Percentiles rank a stretch among this genome's conserved stretches.
These are phyloP conservation scores for Suhomyces wounanorum DNA, from an alignment of 1,139 yeast species.

Conservation along the genomic window DNA sequence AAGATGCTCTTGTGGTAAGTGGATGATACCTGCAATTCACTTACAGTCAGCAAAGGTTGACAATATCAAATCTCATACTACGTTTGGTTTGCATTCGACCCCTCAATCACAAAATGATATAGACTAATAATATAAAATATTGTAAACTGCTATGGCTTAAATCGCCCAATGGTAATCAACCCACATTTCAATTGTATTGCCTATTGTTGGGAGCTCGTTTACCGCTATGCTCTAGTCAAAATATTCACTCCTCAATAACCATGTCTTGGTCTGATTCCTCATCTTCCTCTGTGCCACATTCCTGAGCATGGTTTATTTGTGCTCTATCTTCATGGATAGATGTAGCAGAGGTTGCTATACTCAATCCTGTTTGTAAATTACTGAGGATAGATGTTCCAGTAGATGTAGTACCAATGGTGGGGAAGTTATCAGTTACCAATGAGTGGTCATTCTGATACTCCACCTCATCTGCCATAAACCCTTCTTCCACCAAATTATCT, in stretches of 20 bases:
- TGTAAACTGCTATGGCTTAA: background rate
- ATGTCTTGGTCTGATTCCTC: slow-evolving; percentile 47
- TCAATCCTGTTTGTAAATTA: slow-evolving; percentile 21
- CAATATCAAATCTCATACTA: slow-evolving; percentile 37
- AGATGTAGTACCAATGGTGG: slow-evolving; percentile 24
- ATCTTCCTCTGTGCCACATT: slow-evolving; percentile 21
- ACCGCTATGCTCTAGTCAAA: background rate
- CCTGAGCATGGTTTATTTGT: slow-evolving; percentile 9
- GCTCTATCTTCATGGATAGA: slow-evolving; percentile 18
- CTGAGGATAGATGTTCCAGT: slow-evolving; percentile 13
- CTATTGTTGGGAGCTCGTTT: background rate
- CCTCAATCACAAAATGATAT: background rate
- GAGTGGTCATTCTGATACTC: slow-evolving; percentile 60
- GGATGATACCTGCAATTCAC: slow-evolving; percentile 94
- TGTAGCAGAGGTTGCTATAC: slow-evolving; percentile 25
- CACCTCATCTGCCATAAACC: slow-evolving; percentile 60
- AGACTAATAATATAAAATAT: background rate
- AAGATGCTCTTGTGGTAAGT: slow-evolving; percentile 89
- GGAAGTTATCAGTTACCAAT: slow-evolving; percentile 19
- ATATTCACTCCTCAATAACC: slow-evolving; percentile 42
- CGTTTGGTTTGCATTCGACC: background rate
- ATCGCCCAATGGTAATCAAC: background rate
- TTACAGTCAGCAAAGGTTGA: slow-evolving; percentile 82
- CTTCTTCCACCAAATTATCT: slow-evolving; percentile 25
- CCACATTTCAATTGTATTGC: background rate